Evolutionary conservation across 805 yeast genomes (phyloP), one percentile per base, ranked within the genome.

Genomic region (Metschnikowia borealis): DNA sequence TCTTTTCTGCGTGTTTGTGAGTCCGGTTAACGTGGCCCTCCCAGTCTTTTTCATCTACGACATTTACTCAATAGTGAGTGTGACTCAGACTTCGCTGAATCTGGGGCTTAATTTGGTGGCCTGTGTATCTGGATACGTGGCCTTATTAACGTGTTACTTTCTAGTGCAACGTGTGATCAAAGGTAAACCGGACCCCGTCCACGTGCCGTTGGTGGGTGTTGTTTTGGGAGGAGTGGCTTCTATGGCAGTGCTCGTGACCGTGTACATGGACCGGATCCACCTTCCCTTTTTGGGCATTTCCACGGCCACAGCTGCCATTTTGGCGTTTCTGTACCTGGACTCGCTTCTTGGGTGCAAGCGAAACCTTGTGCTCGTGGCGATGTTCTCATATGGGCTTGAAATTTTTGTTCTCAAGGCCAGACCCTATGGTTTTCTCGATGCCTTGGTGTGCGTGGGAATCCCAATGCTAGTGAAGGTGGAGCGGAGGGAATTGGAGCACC

Each of bases 1-100:
- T 21, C 57, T 49, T 26, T 54, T 70, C 38, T 70, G 73, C 13
- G 53, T 69, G 17, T 69, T 63, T 49, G 50, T 68, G 48, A 62
- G 63, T 48, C 57, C 52, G 8, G 61, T 61, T 61, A 70, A 69
- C 45, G 47, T 63, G n/a, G 66, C 63, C 52, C 65, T 73, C 6
- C 57, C 63, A n/a, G 20, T 63, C 21, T 62, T 65, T 26, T 58
- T 68, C 34, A 29, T 66, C 3, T 56, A 57, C 26, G 74, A 70
- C 44, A 18, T 63, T 8, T 63, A 55, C 44, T 43, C 35, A n/a
- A 51, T 53, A 8, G 53, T 46, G 34, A 44, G 50, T 29, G 46
- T 35, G 11, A 33, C 34, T 34, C 50, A 17, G 41, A 40, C 7
- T 4, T 23, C 20, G 14, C 8, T 14, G 11, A 26, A 26, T 26